These are phyloP conservation scores for Fusarium zealandicum DNA, from an alignment of 2,329 filamentous ascomycete species.

Conservation along the genomic window DNA sequence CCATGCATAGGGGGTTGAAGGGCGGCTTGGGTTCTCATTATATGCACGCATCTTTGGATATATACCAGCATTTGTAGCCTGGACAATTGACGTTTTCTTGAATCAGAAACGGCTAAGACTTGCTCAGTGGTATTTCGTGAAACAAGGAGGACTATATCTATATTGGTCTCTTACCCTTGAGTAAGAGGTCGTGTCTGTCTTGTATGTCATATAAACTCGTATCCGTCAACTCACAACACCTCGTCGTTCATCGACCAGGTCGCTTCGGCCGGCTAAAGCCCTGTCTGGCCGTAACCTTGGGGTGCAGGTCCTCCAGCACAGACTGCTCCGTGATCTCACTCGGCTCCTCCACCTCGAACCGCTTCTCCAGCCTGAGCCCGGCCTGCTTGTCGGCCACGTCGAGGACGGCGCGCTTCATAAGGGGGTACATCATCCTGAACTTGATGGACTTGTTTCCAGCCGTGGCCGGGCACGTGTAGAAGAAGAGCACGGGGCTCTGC, in stretches of 20 bases:
- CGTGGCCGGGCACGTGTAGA: slow-evolving; percentile 80
- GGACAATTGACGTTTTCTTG: slow-evolving; percentile 38
- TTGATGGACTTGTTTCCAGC: slow-evolving; percentile 74
- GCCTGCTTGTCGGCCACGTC: slow-evolving; percentile 70
- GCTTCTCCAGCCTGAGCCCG: slow-evolving; percentile 72
- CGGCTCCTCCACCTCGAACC: slow-evolving; percentile 72
- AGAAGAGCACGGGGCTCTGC: slow-evolving; percentile 72
- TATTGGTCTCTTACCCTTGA: not conserved
- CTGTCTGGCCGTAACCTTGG: slow-evolving; percentile 69
- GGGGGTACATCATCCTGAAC: slow-evolving; percentile 84
- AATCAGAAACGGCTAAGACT: slow-evolving; percentile 7
- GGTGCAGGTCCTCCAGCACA: slow-evolving; percentile 72
- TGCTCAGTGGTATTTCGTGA: not conserved
- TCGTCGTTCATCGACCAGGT: slow-evolving; percentile 66
- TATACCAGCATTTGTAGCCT: slow-evolving; percentile 43
- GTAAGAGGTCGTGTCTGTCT: not conserved
- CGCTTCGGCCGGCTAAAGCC: slow-evolving; percentile 81
- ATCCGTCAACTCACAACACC: not conserved
- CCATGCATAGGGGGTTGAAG: slow-evolving; percentile 35
- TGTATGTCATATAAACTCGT: not conserved
- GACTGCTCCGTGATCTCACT: slow-evolving; percentile 73
- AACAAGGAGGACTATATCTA: slow-evolving; percentile 3
- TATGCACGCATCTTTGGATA: slow-evolving; percentile 40
- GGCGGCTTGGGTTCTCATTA: slow-evolving; percentile 37
- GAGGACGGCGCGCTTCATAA: slow-evolving; percentile 72